Evolutionary conservation across 1,139 yeast species (phyloP), one percentile per base, ranked within the genome.

Genomic region (Ogataea hybrid): DNA sequence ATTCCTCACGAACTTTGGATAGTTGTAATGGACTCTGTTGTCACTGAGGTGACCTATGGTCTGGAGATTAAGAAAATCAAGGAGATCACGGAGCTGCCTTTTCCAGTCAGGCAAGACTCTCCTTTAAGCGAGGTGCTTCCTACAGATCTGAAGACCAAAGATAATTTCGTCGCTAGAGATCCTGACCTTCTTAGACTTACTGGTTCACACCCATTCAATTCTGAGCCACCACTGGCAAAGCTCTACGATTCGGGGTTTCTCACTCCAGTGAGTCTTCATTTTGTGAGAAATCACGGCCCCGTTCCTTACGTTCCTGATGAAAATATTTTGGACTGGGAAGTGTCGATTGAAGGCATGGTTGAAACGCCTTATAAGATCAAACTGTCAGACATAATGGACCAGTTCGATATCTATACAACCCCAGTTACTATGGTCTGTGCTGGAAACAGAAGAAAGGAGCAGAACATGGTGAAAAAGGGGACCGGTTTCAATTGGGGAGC

Each of bases 401-500:
- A 51, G 4, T 58, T 53, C 36, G 63, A 59, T 20, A 59, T 54
- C 23, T 55, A 56, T 25, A 61, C 66, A 0, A 50, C 52, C 14
- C 67, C 67, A 5, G 54, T 63, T 3, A 62, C 68, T 1, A 38
- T 63, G 15, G 61, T 60, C 15, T 63, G 68, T 45, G 68, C 67
- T 5, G 68, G 67, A 5, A 63, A 63, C 40, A 51, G 68, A 32
- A 53, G 67, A 25, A 61, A 59, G 35, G 67, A 63, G 39, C 66
- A 63, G 43, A 63, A 63, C 40, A 46, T 60, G 51, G 67, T 60
- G 9, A 53, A 57, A 22, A 62, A 62, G 34, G 63, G 65, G 7
- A 51, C 60, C 10, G 67, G 67, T 9, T 63, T 63, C 49, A 61
- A 60, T 39, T 63, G 68, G 68, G 65, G 65, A 11, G 54, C 65